Evolutionary conservation across 495 filamentous ascomycete genomes (phyloP), one percentile per base, ranked within the genome.

Genomic region (Penicillium mononematosum): DNA sequence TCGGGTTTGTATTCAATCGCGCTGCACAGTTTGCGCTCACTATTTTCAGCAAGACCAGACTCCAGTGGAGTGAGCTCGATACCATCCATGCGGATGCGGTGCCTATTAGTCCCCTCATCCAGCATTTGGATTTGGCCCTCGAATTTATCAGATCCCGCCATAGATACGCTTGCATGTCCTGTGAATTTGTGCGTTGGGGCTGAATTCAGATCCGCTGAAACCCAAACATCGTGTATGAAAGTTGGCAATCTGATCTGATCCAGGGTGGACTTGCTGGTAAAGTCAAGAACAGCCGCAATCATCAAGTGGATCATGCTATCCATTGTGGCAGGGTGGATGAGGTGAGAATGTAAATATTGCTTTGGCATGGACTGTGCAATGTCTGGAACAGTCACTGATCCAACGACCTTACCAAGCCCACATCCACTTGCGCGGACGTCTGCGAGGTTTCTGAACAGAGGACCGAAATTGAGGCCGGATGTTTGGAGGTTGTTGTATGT

Each of bases 291-390:
- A 1, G 64, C 60, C 4, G 62, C 58, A 29, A 68, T 66, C 55
- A 65, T 36, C 63, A 70, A 56, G 43, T 77, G 74, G 7, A 75
- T 62, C 58, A 72, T 70, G 41, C 67, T 70, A 24, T 77, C 74
- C 64, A 77, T 68, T 2, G 66, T 70, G 7, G 69, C 62, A 1
- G 74, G 74, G 34, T 77, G 74, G 22, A 77, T 70, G 3, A 74
- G 38, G 46, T 72, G 72, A 0, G 64, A 45, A 38, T 72, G 63
- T 49, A 65, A 52, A 53, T 62, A 64, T 12, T 54, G 56, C 32
- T 67, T 63, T 25, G 70, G 69, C 70, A 75, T 73, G 5, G 56
- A 56, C 25, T 48, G 50, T 19, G 50, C 56, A 36, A 73, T 63
- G 44, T 73, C 64, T 0, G 70, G 70, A 10, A 70, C 55, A 1